phyloP scores from a whole-genome alignment of 1,284 basidiomycete genomes.

The Ustilago bromivora region DNA sequence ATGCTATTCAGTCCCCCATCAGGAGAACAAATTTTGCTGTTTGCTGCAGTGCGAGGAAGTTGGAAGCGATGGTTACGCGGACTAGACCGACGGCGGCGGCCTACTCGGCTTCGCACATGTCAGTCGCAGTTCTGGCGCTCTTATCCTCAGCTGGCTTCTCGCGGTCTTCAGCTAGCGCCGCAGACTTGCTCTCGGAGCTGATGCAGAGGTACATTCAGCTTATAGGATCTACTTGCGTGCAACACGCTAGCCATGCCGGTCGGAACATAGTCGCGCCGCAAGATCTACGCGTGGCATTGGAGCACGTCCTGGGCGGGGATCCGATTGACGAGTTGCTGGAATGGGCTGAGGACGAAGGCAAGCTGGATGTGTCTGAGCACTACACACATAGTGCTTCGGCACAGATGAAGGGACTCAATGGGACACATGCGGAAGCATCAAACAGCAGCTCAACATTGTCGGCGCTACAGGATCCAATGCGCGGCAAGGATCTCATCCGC shows the following conservation, averaged over 20 bases:
- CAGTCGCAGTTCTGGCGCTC: conserved; percentile 34
- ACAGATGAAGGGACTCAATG: conserved; percentile 23
- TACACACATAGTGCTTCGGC: neutral
- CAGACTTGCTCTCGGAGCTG: conserved; percentile 51
- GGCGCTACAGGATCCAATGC: conserved; percentile 39
- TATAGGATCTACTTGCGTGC: conserved; percentile 38
- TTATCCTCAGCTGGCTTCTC: conserved; percentile 56
- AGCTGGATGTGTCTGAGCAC: conserved; percentile 9
- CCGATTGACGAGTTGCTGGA: conserved; percentile 50
- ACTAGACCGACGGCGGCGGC: conserved; percentile 45
- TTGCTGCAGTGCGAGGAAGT: too few relatives aligned
- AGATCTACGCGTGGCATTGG: conserved; percentile 51
- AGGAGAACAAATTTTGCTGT: neutral
- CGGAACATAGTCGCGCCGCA: conserved; percentile 39
- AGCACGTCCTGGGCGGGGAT: conserved; percentile 55
- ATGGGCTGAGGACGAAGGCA: conserved; percentile 57
- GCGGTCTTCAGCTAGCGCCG: conserved; percentile 46
- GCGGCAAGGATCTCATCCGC: conserved; percentile 43
- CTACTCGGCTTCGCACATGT: conserved; percentile 52
- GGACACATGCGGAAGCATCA: conserved; percentile 6
- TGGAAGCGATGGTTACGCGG: conserved; percentile 29
- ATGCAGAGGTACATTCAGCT: conserved; percentile 59
- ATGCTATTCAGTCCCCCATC: conserved; percentile 3
- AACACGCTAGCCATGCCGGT: conserved; percentile 51
- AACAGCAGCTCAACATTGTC: conserved; percentile 13